Evolutionary conservation across 2,329 filamentous ascomycete genomes (phyloP), one percentile per base, ranked within the genome.

Genomic region (Leptographium flavum): DNA sequence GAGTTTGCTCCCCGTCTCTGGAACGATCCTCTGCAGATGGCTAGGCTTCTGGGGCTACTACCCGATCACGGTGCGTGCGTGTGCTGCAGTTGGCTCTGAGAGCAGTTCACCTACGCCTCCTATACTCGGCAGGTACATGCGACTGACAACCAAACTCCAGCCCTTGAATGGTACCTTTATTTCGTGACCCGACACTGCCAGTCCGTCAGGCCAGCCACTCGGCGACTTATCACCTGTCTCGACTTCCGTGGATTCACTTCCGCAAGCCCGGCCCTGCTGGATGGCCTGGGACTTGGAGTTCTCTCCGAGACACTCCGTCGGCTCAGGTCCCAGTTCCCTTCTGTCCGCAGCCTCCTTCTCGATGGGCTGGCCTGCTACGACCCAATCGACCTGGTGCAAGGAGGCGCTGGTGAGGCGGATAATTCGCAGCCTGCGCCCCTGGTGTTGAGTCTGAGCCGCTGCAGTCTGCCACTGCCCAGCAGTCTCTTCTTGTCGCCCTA

Each of bases 1-100:
- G 57, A 65, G 19, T 76, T 78, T 53, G 67, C 67, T 5, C 69
- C 71, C 19, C 65, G 61, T 5, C 57, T 77, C 17, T 78, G 73
- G 74, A 60, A 61, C 49, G 66, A 76, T 52, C 63, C 73, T 11
- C 54, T 75, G 17, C 53, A 58, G 17, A 55, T 62, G 2, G 60
- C 61, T 22, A 60, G 63, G 48, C 55, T 50, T 2, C 57, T 65
- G 9, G 65, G 66, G 6, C 53, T 70, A 22, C 62, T 67, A 46
- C 63, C 65, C 13, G 63, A 63, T 50, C 58, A 53, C 14, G 52
- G 55, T 53, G 48, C 47, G 54, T 45, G n/a, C n/a, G n/a, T n/a
- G n/a, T n/a, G n/a, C n/a, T n/a, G n/a, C n/a, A n/a, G n/a, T n/a
- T n/a, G n/a, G n/a, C n/a, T n/a, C n/a, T n/a, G n/a, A n/a, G n/a